Evolutionary conservation across 2,329 filamentous ascomycete genomes (phyloP), one percentile per base, ranked within the genome.

Genomic region (Fusarium sp.): DNA sequence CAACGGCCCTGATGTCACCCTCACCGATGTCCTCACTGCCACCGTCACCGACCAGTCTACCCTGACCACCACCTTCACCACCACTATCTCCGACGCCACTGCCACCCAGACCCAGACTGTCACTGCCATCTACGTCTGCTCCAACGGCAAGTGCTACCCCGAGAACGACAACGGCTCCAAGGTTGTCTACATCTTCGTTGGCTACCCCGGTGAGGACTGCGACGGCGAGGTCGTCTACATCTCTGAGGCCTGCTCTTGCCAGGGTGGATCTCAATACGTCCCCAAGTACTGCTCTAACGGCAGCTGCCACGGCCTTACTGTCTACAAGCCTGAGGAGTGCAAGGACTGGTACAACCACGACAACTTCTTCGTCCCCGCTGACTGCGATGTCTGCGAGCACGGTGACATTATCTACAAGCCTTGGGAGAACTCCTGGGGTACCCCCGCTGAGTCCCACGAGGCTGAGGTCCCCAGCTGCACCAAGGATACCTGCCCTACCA

Each of bases 301-400:
- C 21, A 31, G 31, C 60, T 77, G 75, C 68, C n/a, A 66, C 45
- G 72, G 73, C 16, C 29, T 67, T 8, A 66, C 60, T 7, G 75
- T 77, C 66, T 77, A 73, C 66, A 76, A 75, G 72, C 67, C 73
- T 11, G 65, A 77, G 73, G 31, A 65, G 42, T 71, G 66, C 61
- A n/a, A 42, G 16, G 48, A 73, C 70, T 63, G 54, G 57, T 55
- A 58, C 33, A 63, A 61, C 42, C 10, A 72, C 46, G 58, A 73
- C 8, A 58, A 70, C 31, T 66, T 63, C 67, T 76, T 66, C 66
- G 56, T 57, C 7, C 62, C 72, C 11, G 35, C 39, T n/a, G 29
- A 73, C 59, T 75, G 72, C 33, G 56, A 74, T 0, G 39, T 37
- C 18, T 74, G 72, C 46, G 42, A 71, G 61, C 27, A 63, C 12